phyloP scores from a whole-genome alignment of 2,329 filamentous ascomycete genomes.

The Fusarium denticulatum region DNA sequence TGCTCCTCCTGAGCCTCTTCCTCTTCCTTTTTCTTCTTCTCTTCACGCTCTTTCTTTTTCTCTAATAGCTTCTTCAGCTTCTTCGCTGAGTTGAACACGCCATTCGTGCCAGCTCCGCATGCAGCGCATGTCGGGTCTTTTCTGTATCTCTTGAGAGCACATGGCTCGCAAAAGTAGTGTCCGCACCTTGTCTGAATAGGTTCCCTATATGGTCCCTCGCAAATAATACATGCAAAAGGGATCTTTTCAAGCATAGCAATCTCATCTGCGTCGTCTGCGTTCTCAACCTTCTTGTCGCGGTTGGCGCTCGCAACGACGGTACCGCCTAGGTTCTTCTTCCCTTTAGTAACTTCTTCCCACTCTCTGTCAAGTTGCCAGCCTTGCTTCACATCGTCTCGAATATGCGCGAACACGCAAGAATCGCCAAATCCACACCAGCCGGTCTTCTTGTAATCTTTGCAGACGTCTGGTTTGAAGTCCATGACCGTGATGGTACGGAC shows the following conservation, averaged over 20 bases:
- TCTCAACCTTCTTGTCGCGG: constrained; percentile 48
- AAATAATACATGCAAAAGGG: constrained; percentile 90
- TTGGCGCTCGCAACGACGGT: constrained; percentile 71
- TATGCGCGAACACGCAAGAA: constrained; percentile 69
- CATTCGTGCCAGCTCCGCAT: constrained; percentile 85
- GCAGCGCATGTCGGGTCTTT: constrained; percentile 88
- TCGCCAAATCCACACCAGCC: constrained; percentile 56
- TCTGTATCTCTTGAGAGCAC: constrained; percentile 85
- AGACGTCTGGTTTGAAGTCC: constrained; percentile 92
- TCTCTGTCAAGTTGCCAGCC: constrained; percentile 96
- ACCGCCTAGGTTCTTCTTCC: constrained; percentile 69
- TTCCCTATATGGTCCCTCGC: constrained; percentile 78
- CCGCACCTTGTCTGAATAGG: constrained; percentile 91
- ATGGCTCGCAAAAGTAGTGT: constrained; percentile 95
- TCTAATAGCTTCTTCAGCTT: constrained; percentile 83
- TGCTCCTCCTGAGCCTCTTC: constrained; percentile 57
- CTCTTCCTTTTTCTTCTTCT: constrained; percentile 62
- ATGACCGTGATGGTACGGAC: constrained; percentile 89
- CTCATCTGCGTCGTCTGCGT: constrained; percentile 64
- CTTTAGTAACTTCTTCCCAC: constrained; percentile 87
- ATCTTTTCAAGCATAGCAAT: constrained; percentile 82
- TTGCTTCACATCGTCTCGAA: constrained; percentile 58
- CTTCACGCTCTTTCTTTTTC: constrained; percentile 71
- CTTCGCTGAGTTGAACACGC: constrained; percentile 90
- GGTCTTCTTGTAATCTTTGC: constrained; percentile 85